These are phyloP conservation scores for Teratosphaeria zuluensis DNA, from an alignment of 2,329 filamentous ascomycete species.

Conservation along the genomic window DNA sequence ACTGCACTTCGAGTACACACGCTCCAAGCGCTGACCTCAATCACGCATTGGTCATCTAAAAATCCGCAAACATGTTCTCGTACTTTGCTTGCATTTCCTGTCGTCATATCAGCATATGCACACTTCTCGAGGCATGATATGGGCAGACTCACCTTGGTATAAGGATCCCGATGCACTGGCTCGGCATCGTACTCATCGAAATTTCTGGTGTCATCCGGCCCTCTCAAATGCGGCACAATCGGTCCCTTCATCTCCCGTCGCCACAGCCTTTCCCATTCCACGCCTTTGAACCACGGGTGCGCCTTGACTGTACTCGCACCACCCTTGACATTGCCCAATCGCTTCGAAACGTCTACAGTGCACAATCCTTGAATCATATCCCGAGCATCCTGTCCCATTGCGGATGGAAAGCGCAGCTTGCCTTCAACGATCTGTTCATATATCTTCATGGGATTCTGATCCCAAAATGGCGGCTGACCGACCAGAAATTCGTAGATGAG, in stretches of 20 bases:
- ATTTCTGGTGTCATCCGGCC: conserved; percentile 65
- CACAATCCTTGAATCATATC: conserved; percentile 69
- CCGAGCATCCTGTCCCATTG: conserved; percentile 58
- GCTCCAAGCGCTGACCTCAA: neutral
- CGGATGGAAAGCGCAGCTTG: conserved; percentile 61
- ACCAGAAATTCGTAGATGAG: conserved; percentile 77
- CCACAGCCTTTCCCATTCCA: conserved; percentile 66
- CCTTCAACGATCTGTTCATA: conserved; percentile 77
- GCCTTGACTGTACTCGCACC: conserved; percentile 62
- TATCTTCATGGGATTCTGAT: conserved; percentile 77
- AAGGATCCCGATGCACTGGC: conserved; percentile 53
- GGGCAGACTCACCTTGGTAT: conserved; percentile 42
- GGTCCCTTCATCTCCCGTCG: conserved; percentile 56
- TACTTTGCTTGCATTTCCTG: conserved; percentile 57
- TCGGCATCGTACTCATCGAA: conserved; percentile 79
- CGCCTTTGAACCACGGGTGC: conserved; percentile 64
- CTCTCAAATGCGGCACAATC: conserved; percentile 65
- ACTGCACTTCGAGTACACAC: neutral
- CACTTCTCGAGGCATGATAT: neutral
- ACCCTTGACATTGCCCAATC: conserved; percentile 69
- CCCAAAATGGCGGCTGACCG: conserved; percentile 79
- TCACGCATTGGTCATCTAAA: conserved; percentile 34
- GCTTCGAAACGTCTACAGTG: conserved; percentile 66
- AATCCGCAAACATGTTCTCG: conserved; percentile 62
- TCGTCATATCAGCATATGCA: neutral